Evolutionary conservation across 2,329 filamentous ascomycete genomes (phyloP), one percentile per base, ranked within the genome.

Genomic region (Tolypocladium paradoxum): DNA sequence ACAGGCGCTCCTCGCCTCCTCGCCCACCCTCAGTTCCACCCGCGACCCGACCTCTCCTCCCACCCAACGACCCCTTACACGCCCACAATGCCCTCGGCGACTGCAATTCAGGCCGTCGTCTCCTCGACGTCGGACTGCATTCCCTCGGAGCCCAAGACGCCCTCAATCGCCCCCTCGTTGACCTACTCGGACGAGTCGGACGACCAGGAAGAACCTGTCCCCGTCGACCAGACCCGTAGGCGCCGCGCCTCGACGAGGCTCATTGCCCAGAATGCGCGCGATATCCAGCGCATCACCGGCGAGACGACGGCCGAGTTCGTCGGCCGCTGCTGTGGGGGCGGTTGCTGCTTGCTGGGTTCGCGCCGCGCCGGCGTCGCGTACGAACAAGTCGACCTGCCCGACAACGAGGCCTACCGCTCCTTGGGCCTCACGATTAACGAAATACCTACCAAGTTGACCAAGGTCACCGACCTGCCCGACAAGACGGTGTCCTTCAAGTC

Each of bases 331-430:
- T 85, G 82, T 57, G 82, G 82, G 51, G 82, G 81, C 33, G 81
- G 81, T 53, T 85, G 82, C 68, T 84, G 81, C 62, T 74, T 83
- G 68, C 76, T 75, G 49, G 70, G 67, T 50, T 71, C 72, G 57
- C 68, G 73, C 57, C 72, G 70, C 50, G 67, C 73, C 2, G 72
- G 71, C 34, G 56, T 81, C 47, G 70, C 78, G 40, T 81, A 76
- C 54, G 81, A 84, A 62, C 65, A 64, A 7, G 67, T 85, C 22
- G 62, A 73, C 18, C 64, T 82, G 2, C 91, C 92, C 1, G 83
- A 93, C 67, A 97, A 95, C 62, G 79, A 85, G 55, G 93, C 93
- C 18, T 99, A 88, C 73, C 79, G 82, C 53, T 88, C 85, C 55
- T 77, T 99, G 49, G 77, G 84, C 51, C 78, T 97, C 60, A 87